phyloP scores from a whole-genome alignment of 2,329 filamentous ascomycete genomes.

The Fusarium continuum region DNA sequence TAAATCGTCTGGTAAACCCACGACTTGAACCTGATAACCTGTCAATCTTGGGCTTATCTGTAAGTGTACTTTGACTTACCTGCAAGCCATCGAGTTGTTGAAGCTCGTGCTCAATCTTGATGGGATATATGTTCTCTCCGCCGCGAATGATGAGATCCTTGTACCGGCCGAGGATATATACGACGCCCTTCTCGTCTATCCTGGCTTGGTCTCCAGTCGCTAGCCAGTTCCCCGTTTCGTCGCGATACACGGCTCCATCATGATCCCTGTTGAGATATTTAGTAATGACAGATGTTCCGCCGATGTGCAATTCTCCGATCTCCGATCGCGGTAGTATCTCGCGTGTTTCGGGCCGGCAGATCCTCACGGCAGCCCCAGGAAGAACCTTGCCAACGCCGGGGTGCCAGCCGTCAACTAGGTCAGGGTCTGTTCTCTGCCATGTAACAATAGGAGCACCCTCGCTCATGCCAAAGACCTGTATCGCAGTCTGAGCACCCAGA shows the following conservation, averaged over 20 bases:
- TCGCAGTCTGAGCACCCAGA: constrained; percentile 46
- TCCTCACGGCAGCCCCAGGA: constrained; percentile 50
- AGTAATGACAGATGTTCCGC: constrained; percentile 49
- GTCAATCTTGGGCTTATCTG: constrained; percentile 10
- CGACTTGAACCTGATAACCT: constrained; percentile 48
- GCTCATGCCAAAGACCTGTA: constrained; percentile 58
- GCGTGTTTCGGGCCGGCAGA: constrained; percentile 48
- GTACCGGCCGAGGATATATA: constrained; percentile 54
- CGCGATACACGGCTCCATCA: constrained; percentile 49
- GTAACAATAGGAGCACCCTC: constrained; percentile 55
- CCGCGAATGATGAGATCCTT: constrained; percentile 58
- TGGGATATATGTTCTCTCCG: constrained; percentile 56
- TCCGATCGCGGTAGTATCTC: constrained; percentile 45
- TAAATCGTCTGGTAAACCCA: constrained; percentile 55
- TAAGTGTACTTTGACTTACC: constrained; percentile 17
- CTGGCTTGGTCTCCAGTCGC: constrained; percentile 53
- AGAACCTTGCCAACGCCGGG: constrained; percentile 54
- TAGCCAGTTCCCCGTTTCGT: constrained; percentile 49
- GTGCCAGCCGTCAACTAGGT: constrained; percentile 47
- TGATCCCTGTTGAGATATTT: constrained; percentile 46
- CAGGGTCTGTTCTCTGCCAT: constrained; percentile 48
- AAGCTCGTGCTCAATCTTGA: constrained; percentile 50
- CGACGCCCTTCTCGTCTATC: constrained; percentile 50
- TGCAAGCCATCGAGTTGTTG: constrained; percentile 47
- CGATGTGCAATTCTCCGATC: constrained; percentile 53